Base-by-base conservation (phyloP, 192 early-diverging fungal genomes). In the Linnemannia hyalina region DNA sequence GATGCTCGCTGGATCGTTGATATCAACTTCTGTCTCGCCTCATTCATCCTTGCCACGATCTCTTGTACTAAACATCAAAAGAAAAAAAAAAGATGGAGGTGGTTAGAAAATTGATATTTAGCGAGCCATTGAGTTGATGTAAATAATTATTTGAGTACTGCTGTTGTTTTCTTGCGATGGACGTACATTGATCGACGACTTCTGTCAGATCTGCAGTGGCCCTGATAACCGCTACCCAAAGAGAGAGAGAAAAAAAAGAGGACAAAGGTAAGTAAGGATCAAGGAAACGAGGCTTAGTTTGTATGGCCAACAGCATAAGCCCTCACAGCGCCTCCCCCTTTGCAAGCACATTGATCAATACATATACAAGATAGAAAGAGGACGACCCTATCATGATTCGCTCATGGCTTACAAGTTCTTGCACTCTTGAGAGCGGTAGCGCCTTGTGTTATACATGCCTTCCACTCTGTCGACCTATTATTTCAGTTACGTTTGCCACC, bases 381-480 rank as follows among this genome's bases (percentile, higher is more conserved):
- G 20, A 20, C 49, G 49, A 52, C 49, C 49, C 15, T 52, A 52
- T 22, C 20, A 5, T 52, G 18, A 6, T 3, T 52, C 8, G 23
- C n/a, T 1, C 60, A 65, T 3, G 65, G 44, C 68, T 76, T 75
- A 85, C 77, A 85, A 18, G 74, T 80, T 54, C 78, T 75, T 8
- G 83, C 83, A 20, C 83, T 85, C 22, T 85, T 85, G 70, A 85
- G 78, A 1, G 78, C 83, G 23, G 75, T 35, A 3, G 47, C 32
- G 0, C 83, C 83, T 23, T 80, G 72, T 9, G 65, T 68, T 16
- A 54, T 76, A 29, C 69, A 76, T 22, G 40, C 11, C 68, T 85
- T 85, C 83, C 83, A 85, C 57, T 80, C 78, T 47, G 74, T 76
- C 1, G 83, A 85, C 73, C 83, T 78, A 55, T 29, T 23, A 46